These are phyloP conservation scores for Penicillium sp. DNA, from an alignment of 2,329 filamentous ascomycete species.

Conservation along the genomic window DNA sequence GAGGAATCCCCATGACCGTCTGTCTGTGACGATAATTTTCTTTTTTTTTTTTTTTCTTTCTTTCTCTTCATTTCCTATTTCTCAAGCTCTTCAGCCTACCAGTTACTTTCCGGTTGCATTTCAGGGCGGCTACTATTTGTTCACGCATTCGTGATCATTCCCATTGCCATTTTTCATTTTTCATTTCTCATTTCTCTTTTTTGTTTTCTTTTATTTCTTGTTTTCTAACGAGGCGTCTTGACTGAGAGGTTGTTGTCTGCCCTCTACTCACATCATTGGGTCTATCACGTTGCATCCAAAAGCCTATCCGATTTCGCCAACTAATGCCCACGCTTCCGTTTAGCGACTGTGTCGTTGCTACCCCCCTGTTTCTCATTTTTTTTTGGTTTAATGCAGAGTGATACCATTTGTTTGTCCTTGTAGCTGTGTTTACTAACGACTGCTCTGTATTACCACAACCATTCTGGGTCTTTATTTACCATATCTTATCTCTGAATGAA, in stretches of 20 bases:
- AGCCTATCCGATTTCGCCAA: slow-evolving; percentile 21
- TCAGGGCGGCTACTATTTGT: slow-evolving; percentile 22
- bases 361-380: slow-evolving; percentile 13
- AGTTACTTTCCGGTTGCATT: slow-evolving; percentile 28
- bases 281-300: slow-evolving; percentile 27
- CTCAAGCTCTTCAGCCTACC: slow-evolving; percentile 21
- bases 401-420: slow-evolving; percentile 36
- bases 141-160: slow-evolving; percentile 10
- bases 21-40: slow-evolving; percentile 22
- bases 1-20: slow-evolving; percentile 24
- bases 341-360: slow-evolving; percentile 25
- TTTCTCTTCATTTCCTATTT: slow-evolving; percentile 19
- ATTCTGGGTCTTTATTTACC: slow-evolving; percentile 12
- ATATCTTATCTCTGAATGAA: slow-evolving; percentile 6
- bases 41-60: slow-evolving; percentile 5
- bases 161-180: slow-evolving; percentile 4
- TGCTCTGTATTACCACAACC: slow-evolving; percentile 23
- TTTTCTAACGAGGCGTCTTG: slow-evolving; percentile 23
- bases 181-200: too few relatives aligned
- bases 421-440: slow-evolving; percentile 22
- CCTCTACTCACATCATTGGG: slow-evolving; percentile 20
- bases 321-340: slow-evolving; percentile 25
- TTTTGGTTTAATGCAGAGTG: slow-evolving; percentile 34
- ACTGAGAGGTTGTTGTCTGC: slow-evolving; percentile 21
- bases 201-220: slow-evolving; percentile 12